Base-by-base conservation (phyloP, 768 basidiomycete genomes). In the Omphalotus guepiniiformis region DNA sequence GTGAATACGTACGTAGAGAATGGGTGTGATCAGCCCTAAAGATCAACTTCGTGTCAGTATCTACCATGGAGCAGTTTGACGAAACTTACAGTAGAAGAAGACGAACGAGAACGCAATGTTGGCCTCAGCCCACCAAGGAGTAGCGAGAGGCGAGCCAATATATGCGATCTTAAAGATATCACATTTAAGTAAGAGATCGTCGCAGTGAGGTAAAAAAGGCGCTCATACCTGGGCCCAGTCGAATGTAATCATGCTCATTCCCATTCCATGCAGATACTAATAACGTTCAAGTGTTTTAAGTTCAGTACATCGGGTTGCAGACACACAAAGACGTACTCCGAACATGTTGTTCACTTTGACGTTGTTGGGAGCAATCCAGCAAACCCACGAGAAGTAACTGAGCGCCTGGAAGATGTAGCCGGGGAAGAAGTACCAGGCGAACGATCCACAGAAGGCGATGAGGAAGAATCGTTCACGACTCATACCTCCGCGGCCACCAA, bases 101-200 rank as follows among this genome's bases (percentile, higher is more conserved):
- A 82, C 65, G 55, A 88, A 82, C 22, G 83, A 80, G 39, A 58
- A 66, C 2, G 74, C 63, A 45, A 88, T 69, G 61, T 89, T 88
- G 9, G 82, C 85, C 58, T 83, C 79, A 2, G 85, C 85, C 85
- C 85, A 88, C 85, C 86, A 91, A 2, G 88, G 88, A 8, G 84
- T 80, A 4, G 84, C 81, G 38, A 91, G 78, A 0, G 88, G 88
- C 19, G 79, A 80, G 15, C 78, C 78, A 44, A 80, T 80, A 58
- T 82, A 86, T 6, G 82, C 76, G 48, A 82, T 81, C 66, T 74
- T 63, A 1, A 18, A 52, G 4, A 6, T 39, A 29, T 50, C 34
- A 38, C 41, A 34, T 53, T 30, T 46, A 37, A 15, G 49, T 27
- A 42, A 25, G 22, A 47, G 13, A 18, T 6, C 6, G 1, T 18